phyloP scores from a whole-genome alignment of 1,139 yeast genomes.

The Yarrowia galli region DNA sequence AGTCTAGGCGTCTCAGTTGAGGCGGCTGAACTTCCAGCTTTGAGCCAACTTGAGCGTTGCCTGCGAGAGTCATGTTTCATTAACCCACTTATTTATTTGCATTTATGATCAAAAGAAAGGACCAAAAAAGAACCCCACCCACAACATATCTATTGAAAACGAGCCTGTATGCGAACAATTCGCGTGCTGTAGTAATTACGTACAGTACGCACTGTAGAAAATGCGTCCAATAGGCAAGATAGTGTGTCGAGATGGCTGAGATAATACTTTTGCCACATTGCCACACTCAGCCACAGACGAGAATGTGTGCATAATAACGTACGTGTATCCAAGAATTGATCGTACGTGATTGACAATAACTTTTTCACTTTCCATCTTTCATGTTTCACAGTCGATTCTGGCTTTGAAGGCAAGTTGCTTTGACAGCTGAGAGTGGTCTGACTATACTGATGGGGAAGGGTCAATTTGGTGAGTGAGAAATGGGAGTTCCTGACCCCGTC shows the following conservation, averaged over 20 bases:
- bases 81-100: slow-evolving; percentile 32
- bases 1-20: neutral
- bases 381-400: neutral
- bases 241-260: neutral
- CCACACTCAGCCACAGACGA: too few relatives aligned
- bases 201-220: neutral
- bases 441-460: neutral
- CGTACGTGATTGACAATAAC: neutral
- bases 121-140: neutral
- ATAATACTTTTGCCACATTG: too few relatives aligned
- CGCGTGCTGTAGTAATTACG: neutral
- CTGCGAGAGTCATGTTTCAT: slow-evolving; percentile 9
- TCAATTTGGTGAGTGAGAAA: neutral
- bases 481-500: neutral
- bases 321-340: neutral
- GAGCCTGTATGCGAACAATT: neutral
- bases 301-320: too few relatives aligned
- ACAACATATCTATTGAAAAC: too few relatives aligned
- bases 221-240: slow-evolving; percentile 16
- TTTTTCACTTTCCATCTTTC: neutral
- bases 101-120: slow-evolving; percentile 15
- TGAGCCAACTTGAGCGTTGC: too few relatives aligned
- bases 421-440: neutral
- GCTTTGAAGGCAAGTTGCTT: neutral
- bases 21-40: neutral